These are phyloP conservation scores for Brassica hybrid DNA, from an alignment of 441 rosid genomes.

Conservation along the genomic window DNA sequence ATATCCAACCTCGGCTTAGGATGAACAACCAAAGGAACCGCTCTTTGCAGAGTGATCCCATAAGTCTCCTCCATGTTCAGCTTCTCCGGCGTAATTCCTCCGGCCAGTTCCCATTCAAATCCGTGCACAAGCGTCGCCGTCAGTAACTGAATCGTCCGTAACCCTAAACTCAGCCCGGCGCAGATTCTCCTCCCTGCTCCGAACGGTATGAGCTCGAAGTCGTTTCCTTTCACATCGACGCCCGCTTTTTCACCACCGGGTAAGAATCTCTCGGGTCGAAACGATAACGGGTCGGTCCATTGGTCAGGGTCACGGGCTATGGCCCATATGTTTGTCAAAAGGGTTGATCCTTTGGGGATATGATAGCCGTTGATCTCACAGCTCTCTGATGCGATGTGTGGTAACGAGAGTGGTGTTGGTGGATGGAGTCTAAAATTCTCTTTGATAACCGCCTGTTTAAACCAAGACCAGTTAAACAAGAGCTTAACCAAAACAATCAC, in stretches of 20 bases:
- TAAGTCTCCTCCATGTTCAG: conserved; percentile 77
- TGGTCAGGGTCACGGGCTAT: conserved; percentile 65
- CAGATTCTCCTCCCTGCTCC: conserved; percentile 91
- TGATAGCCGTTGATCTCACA: conserved; percentile 60
- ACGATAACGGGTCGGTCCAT: conserved; percentile 66
- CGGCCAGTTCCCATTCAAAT: conserved; percentile 66
- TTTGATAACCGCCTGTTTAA: conserved; percentile 52
- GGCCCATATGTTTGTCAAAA: conserved; percentile 68
- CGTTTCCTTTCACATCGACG: conserved; percentile 72
- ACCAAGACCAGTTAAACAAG: background rate
- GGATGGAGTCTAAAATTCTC: conserved; percentile 79
- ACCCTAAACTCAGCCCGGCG: conserved; percentile 75
- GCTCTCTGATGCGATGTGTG: conserved; percentile 61
- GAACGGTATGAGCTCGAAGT: conserved; percentile 83
- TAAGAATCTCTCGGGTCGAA: conserved; percentile 66
- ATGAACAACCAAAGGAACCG: conserved; percentile 60
- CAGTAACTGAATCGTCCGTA: conserved; percentile 68
- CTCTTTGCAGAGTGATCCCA: conserved; percentile 73
- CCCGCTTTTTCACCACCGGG: conserved; percentile 59
- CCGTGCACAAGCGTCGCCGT: conserved; percentile 76
- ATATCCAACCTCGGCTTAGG: conserved; percentile 58
- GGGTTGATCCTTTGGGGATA: conserved; percentile 63
- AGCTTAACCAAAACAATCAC: background rate
- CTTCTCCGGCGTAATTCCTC: conserved; percentile 52
- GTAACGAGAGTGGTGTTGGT: conserved; percentile 63